Evolutionary conservation across 345 rosid species (phyloP).

Genomic region (Abelmoschus esculentus): DNA sequence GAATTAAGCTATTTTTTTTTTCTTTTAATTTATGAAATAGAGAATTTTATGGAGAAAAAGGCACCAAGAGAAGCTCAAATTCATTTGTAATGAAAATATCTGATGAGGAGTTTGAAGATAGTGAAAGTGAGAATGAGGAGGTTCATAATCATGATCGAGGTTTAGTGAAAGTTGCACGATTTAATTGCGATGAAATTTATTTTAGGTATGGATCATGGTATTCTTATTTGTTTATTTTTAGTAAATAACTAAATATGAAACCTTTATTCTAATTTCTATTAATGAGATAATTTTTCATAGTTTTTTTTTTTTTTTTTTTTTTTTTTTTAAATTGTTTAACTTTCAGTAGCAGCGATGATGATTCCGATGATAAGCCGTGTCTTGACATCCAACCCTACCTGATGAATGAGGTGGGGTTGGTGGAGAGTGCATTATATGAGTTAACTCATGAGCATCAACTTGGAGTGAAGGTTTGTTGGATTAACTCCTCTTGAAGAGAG

Average conservation of each 20-base stretch:
- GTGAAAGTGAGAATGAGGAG: conserved; percentile 32
- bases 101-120: conserved; percentile 49
- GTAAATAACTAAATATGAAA: not conserved
- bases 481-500: not conserved
- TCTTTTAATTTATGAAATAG: conserved; percentile 1
- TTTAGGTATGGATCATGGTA: conserved; percentile 35
- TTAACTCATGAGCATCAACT: conserved; percentile 46
- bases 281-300: not conserved
- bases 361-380: conserved; percentile 42
- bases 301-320: conserved; percentile 7
- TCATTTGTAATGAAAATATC: conserved; percentile 59
- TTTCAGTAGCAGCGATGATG: conserved; percentile 48
- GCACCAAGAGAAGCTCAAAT: conserved; percentile 23
- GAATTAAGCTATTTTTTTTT: not conserved
- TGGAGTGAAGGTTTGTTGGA: conserved; percentile 46
- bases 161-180: conserved; percentile 27
- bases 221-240: not conserved
- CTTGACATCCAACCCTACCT: conserved; percentile 32
- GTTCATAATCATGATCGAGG: conserved; percentile 17
- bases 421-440: conserved; percentile 54
- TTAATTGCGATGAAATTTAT: conserved; percentile 44
- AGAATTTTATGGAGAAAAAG: conserved; percentile 20
- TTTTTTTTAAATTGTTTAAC: not conserved
- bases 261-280: not conserved
- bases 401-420: conserved; percentile 46